Conservation (phyloP, 805 yeast genomes). For the Barnettozyma sucrosica region DNA sequence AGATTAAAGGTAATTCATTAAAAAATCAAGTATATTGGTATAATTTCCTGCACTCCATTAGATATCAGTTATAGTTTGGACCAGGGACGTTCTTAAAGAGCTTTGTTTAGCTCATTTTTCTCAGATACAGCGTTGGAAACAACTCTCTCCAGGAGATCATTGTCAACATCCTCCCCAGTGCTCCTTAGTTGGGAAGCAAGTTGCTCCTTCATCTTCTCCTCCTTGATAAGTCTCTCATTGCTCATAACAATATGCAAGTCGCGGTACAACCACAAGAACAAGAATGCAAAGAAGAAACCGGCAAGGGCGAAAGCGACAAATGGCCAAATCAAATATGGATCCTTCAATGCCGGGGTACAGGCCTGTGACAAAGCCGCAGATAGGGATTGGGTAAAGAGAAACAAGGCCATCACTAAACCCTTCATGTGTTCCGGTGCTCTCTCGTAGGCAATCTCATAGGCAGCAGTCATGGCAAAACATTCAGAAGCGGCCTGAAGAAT, state of each 20-base stretch:
- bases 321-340: constrained; percentile 66
- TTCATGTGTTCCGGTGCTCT: constrained; percentile 61
- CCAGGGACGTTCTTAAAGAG: no score
- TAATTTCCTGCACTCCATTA: no score
- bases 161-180: neutral
- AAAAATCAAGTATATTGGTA: no score
- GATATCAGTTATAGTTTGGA: no score
- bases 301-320: constrained; percentile 57
- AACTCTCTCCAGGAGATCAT: neutral
- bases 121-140: neutral
- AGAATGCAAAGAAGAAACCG: constrained; percentile 49
- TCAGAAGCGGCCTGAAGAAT: constrained; percentile 67
- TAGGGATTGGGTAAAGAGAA: constrained; percentile 62
- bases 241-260: constrained; percentile 13
- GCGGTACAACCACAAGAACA: constrained; percentile 36
- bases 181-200: neutral
- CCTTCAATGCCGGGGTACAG: constrained; percentile 54
- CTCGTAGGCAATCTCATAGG: constrained; percentile 76
- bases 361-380: constrained; percentile 75
- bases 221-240: constrained; percentile 1
- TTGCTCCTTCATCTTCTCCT: neutral
- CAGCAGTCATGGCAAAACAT: constrained; percentile 72
- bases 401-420: constrained; percentile 40
- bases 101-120: neutral
- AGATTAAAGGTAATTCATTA: no score